These are phyloP conservation scores for Fusarium ramigenum DNA, from an alignment of 2,329 filamentous ascomycete species.

Conservation along the genomic window DNA sequence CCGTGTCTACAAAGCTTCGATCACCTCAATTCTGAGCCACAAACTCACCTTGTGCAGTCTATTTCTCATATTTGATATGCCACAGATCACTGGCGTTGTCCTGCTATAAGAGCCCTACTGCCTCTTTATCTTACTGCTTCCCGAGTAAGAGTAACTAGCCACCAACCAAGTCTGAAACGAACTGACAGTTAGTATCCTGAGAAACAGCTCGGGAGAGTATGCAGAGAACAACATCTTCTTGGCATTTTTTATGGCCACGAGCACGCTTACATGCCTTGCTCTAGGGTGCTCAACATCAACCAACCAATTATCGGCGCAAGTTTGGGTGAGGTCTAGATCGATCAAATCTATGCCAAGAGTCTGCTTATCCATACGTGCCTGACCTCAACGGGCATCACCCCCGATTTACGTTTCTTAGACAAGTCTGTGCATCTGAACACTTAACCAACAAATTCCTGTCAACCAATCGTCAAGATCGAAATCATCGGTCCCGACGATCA, in stretches of 20 bases:
- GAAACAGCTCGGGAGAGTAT: not conserved
- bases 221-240: not conserved
- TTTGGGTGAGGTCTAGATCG: not conserved
- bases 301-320: not conserved
- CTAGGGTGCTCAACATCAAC: rapidly evolving
- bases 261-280: not conserved
- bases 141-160: not conserved
- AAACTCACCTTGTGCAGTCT: not conserved
- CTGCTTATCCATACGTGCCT: not conserved
- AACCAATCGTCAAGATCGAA: not conserved
- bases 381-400: not conserved
- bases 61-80: rapidly evolving
- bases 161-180: not conserved
- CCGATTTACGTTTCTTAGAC: not conserved
- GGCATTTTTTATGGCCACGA: rapidly evolving
- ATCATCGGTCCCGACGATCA: not conserved
- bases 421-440: not conserved
- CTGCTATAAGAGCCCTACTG: rapidly evolving
- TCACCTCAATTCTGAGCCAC: not conserved
- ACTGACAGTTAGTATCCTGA: not conserved
- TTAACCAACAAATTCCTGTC: rapidly evolving
- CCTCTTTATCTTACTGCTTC: not conserved
- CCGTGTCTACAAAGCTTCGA: rapidly evolving
- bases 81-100: too few relatives aligned
- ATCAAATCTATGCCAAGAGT: not conserved